Conservation (phyloP, 2,329 filamentous ascomycete genomes). For the Chrysoporthe cubensis region DNA sequence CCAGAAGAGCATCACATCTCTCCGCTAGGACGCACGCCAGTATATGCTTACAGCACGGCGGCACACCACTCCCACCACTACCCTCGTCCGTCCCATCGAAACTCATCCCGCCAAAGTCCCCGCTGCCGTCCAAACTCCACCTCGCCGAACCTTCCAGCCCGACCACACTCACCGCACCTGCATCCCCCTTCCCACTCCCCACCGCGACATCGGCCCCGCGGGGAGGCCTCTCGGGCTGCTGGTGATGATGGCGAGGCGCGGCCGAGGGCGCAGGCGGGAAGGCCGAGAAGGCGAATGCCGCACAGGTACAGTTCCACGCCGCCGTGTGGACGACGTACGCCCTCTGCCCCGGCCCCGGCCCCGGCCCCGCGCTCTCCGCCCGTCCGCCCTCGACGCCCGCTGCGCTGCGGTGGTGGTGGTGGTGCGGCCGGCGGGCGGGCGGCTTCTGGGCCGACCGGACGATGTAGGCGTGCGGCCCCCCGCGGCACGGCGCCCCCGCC, state of each 20-base stretch:
- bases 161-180: constrained; percentile 4
- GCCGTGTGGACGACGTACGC: constrained; percentile 72
- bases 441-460: constrained; percentile 62
- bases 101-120: constrained; percentile 56
- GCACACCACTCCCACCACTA: constrained; percentile 32
- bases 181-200: background rate
- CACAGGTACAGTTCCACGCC: constrained; percentile 90
- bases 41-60: constrained; percentile 83
- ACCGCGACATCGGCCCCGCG: constrained; percentile 12
- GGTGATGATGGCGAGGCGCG: constrained; percentile 18
- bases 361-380: constrained; percentile 13
- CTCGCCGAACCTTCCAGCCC: background rate
- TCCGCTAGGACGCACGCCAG: constrained; percentile 80
- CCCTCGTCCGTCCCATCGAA: constrained; percentile 38
- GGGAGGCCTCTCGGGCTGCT: constrained; percentile 14
- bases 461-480: constrained; percentile 54
- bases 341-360: constrained; percentile 16
- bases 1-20: constrained; percentile 63
- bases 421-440: background rate
- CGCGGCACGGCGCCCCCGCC: background rate
- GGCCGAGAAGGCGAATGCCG: constrained; percentile 76
- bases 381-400: constrained; percentile 29
- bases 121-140: constrained; percentile 14
- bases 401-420: constrained; percentile 32
- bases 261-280: constrained; percentile 51